These are phyloP conservation scores for Lecanicillium sp. DNA, from an alignment of 2,329 filamentous ascomycete species.

Conservation along the genomic window DNA sequence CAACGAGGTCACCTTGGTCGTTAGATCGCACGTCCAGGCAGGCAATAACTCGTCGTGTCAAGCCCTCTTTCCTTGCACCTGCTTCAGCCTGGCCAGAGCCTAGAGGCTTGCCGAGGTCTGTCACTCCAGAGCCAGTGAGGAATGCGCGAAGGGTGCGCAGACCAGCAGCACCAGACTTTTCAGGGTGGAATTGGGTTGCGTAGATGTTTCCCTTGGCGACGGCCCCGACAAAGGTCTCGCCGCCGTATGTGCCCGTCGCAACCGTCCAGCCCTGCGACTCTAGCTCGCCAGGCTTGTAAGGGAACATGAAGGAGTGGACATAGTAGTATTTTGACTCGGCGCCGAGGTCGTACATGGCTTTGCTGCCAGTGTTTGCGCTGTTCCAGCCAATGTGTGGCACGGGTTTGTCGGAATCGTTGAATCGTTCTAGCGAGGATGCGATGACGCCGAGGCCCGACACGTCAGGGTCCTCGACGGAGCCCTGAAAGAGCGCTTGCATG, in stretches of 20 bases:
- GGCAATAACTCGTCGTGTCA: slow-evolving; percentile 90
- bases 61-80: slow-evolving; percentile 45
- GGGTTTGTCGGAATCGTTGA: slow-evolving; percentile 69
- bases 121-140: slow-evolving; percentile 59
- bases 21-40: slow-evolving; percentile 94
- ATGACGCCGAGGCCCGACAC: slow-evolving; percentile 71
- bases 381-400: slow-evolving; percentile 99
- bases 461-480: slow-evolving; percentile 68
- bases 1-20: slow-evolving; percentile 87
- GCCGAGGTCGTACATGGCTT: slow-evolving; percentile 64
- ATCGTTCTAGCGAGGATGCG: slow-evolving; percentile 61
- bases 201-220: slow-evolving; percentile 79
- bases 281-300: slow-evolving; percentile 63
- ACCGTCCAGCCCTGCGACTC: slow-evolving; percentile 83
- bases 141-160: slow-evolving; percentile 79
- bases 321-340: slow-evolving; percentile 96
- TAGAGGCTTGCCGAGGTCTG: slow-evolving; percentile 32
- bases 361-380: slow-evolving; percentile 59
- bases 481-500: slow-evolving; percentile 79
- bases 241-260: slow-evolving; percentile 81
- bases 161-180: slow-evolving; percentile 90
- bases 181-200: slow-evolving; percentile 93
- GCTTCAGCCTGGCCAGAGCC: slow-evolving; percentile 10
- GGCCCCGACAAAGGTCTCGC: slow-evolving; percentile 85
- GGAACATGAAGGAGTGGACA: slow-evolving; percentile 86